These are phyloP conservation scores for Krasilnikovozyma curviuscula DNA, from an alignment of 768 basidiomycete species.

Conservation along the genomic window DNA sequence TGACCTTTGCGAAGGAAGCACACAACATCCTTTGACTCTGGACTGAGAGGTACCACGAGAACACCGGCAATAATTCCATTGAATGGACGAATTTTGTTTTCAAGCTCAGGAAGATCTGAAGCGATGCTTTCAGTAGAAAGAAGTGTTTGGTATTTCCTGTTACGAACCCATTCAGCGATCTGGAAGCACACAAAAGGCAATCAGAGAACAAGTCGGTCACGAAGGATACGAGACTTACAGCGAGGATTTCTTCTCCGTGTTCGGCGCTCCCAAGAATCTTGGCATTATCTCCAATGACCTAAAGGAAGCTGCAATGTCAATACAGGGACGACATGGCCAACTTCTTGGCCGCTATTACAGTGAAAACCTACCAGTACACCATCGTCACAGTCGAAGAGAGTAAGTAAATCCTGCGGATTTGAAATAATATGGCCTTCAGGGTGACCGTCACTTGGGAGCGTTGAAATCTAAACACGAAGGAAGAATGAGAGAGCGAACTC, in stretches of 20 bases:
- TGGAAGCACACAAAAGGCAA: no score
- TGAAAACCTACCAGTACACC: constrained; percentile 35
- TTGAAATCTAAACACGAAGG: constrained; percentile 39
- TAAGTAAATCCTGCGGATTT: constrained; percentile 57
- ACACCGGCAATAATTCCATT: constrained; percentile 57
- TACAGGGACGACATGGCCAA: no score
- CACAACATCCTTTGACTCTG: constrained; percentile 57
- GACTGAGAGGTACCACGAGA: constrained; percentile 54
- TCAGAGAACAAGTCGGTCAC: no score
- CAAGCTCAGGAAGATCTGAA: no score
- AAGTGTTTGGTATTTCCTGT: no score
- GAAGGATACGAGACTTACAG: no score
- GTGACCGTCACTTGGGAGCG: constrained; percentile 44
- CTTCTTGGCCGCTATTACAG: no score
- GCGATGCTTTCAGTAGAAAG: no score
- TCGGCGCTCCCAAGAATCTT: constrained; percentile 30
- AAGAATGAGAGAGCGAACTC: neutral
- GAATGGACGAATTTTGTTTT: no score
- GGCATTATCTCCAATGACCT: constrained; percentile 40
- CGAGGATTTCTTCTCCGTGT: constrained; percentile 11
- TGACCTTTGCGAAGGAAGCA: constrained; percentile 62
- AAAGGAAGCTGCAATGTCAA: no score
- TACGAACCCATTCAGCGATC: no score
- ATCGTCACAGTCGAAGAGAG: constrained; percentile 42
- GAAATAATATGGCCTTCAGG: constrained; percentile 61